phyloP scores from a whole-genome alignment of 345 rosid genomes.

The Pistacia atlantica region DNA sequence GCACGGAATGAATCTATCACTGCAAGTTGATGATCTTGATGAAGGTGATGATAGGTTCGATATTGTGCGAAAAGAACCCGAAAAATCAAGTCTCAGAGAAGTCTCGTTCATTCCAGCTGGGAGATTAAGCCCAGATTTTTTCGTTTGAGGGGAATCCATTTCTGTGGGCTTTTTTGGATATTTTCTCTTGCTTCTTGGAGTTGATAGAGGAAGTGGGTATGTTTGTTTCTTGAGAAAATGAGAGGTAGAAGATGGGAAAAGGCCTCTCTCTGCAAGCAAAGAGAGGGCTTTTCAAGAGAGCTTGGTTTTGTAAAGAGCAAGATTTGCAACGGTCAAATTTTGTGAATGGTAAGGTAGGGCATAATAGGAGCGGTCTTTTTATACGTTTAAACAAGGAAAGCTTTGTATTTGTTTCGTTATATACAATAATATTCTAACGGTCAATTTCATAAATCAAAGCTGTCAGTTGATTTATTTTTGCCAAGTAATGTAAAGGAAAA shows the following conservation, averaged over 20 bases:
- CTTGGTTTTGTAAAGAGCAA: conserved; percentile 15
- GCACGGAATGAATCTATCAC: conserved; percentile 96
- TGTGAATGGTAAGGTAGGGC: conserved; percentile 13
- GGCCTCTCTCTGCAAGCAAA: conserved; percentile 29
- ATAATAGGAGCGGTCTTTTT: conserved; percentile 19
- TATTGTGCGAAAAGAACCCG: conserved; percentile 64
- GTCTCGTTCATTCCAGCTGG: conserved; percentile 87
- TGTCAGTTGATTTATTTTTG: not conserved
- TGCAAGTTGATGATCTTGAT: conserved; percentile 52
- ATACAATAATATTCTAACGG: conserved; percentile 15
- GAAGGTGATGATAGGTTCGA: conserved; percentile 81
- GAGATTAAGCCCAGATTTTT: conserved; percentile 78
- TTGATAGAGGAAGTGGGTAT: not conserved
- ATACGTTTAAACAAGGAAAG: not conserved
- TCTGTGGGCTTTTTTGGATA: not conserved
- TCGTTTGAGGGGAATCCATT: conserved; percentile 68
- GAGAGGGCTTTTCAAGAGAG: conserved; percentile 20
- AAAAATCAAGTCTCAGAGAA: conserved; percentile 60
- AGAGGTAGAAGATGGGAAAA: conserved; percentile 16
- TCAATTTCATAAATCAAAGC: conserved; percentile 18
- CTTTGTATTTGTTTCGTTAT: not conserved
- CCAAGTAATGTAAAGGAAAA: no score
- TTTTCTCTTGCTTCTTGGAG: not conserved
- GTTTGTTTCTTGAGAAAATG: conserved; percentile 12
- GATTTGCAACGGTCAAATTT: conserved; percentile 55